phyloP scores from a whole-genome alignment of 2,329 filamentous ascomycete species.

The Botrytis byssoidea region DNA sequence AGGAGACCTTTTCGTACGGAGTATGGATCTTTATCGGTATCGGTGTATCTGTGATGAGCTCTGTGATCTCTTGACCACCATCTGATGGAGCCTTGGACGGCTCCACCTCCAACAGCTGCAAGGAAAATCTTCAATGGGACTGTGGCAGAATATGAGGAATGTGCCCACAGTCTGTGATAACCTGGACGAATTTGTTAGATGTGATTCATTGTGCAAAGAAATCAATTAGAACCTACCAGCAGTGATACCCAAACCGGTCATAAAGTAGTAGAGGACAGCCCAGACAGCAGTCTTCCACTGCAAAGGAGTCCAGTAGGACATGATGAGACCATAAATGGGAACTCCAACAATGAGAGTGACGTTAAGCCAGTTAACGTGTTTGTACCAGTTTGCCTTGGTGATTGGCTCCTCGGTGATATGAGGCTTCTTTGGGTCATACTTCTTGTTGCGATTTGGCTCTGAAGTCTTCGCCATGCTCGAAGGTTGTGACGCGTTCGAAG shows the following conservation, averaged over 20 bases:
- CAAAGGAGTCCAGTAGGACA: conserved; percentile 76
- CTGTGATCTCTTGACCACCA: conserved; percentile 90
- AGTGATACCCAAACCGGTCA: conserved; percentile 77
- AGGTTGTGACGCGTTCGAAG: conserved; percentile 27
- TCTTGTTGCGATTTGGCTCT: conserved; percentile 40
- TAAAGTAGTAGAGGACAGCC: conserved; percentile 77
- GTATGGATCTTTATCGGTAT: conserved; percentile 90
- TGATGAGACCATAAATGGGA: conserved; percentile 70
- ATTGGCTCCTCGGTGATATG: conserved; percentile 84
- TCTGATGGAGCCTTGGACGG: conserved; percentile 80
- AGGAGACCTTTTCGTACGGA: conserved; percentile 84
- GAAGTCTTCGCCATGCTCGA: conserved; percentile 35
- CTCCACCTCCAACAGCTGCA: conserved; percentile 76
- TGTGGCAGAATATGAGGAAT: conserved; percentile 77
- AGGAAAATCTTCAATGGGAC: conserved; percentile 78
- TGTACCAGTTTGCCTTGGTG: conserved; percentile 80
- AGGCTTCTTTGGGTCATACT: conserved; percentile 63
- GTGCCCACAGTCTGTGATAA: conserved; percentile 83
- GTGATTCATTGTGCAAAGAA: not conserved
- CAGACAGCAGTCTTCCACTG: conserved; percentile 69
- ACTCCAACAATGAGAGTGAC: conserved; percentile 76
- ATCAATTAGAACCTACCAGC: conserved; percentile 54
- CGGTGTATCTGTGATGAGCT: conserved; percentile 87
- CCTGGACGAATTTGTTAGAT: conserved; percentile 43
- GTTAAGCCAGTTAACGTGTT: conserved; percentile 94